These are phyloP conservation scores for Conringia planisiliqua DNA, from an alignment of 345 rosid genomes.

Conservation along the genomic window DNA sequence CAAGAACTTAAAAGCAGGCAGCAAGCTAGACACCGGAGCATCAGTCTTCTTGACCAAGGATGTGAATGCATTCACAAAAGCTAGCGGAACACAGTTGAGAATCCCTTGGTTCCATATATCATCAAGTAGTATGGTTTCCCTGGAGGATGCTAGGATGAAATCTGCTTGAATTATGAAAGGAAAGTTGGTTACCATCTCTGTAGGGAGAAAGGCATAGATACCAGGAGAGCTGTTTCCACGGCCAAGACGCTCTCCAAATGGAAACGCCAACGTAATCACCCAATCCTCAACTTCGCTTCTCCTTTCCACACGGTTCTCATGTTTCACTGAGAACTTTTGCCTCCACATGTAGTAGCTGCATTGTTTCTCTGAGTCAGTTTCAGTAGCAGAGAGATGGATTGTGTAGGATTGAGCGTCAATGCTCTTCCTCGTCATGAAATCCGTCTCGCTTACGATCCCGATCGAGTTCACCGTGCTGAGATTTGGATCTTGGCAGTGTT, in stretches of 20 bases:
- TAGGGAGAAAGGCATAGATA: constrained; percentile 73
- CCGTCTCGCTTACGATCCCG: constrained; percentile 52
- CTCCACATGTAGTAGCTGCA: constrained; percentile 70
- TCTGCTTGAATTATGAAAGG: constrained; percentile 73
- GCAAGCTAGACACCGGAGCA: constrained; percentile 53
- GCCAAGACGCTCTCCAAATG: constrained; percentile 55
- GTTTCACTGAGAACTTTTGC: constrained; percentile 63
- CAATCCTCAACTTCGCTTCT: constrained; percentile 68
- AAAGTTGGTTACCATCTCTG: constrained; percentile 69
- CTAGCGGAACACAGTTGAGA: constrained; percentile 52
- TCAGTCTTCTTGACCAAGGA: constrained; percentile 50
- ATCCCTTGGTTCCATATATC: constrained; percentile 77
- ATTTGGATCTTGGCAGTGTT: constrained; percentile 42
- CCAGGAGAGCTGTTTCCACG: constrained; percentile 55
- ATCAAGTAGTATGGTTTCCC: constrained; percentile 62
- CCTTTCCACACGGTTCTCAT: constrained; percentile 54
- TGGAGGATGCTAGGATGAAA: constrained; percentile 63
- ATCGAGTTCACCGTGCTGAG: constrained; percentile 46
- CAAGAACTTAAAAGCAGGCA: constrained; percentile 52
- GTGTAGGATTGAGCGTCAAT: constrained; percentile 72
- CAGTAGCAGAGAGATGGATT: constrained; percentile 52
- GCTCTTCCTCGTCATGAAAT: constrained; percentile 55
- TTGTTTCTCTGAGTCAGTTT: constrained; percentile 18
- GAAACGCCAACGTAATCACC: constrained; percentile 76
- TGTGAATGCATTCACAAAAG: constrained; percentile 58